Evolutionary conservation across 805 yeast genomes (phyloP).

Genomic region (Teunomyces aglyptinius): DNA sequence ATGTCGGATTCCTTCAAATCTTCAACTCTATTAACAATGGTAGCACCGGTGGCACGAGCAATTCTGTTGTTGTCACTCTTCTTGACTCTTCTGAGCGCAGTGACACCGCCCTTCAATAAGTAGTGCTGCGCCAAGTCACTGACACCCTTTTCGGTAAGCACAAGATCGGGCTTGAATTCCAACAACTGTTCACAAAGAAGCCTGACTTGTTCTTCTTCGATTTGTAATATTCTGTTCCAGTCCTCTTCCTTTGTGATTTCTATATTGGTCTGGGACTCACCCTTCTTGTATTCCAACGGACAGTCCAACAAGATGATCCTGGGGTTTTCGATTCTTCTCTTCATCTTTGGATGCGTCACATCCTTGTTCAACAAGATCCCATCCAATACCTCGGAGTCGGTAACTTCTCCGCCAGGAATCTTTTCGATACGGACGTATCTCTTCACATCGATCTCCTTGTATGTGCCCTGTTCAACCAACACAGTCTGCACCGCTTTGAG

Average conservation of each 20-base stretch:
- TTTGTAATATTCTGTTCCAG: slow-evolving; percentile 92
- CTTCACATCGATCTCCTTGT: slow-evolving; percentile 86
- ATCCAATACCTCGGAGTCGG: slow-evolving; percentile 81
- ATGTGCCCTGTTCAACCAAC: slow-evolving; percentile 54
- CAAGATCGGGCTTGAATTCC: slow-evolving; percentile 86
- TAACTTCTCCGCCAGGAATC: slow-evolving; percentile 96
- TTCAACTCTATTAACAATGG: slow-evolving; percentile 92
- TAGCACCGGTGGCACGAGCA: slow-evolving; percentile 96
- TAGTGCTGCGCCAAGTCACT: slow-evolving; percentile 97
- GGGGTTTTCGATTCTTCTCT: slow-evolving; percentile 84
- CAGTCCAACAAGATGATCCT: slow-evolving; percentile 87
- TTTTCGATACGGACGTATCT: slow-evolving; percentile 92
- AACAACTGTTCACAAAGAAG: slow-evolving; percentile 80
- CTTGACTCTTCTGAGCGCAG: slow-evolving; percentile 90
- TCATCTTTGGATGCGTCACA: slow-evolving; percentile 98
- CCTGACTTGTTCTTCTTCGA: slow-evolving; percentile 97
- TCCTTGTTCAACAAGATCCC: slow-evolving; percentile 95
- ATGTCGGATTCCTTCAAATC: slow-evolving; percentile 89
- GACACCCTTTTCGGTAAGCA: slow-evolving; percentile 97
- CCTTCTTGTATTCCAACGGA: slow-evolving; percentile 97
- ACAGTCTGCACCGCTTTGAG: slow-evolving; percentile 87
- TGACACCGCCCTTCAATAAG: slow-evolving; percentile 86
- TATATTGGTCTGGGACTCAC: slow-evolving; percentile 97
- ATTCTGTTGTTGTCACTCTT: slow-evolving; percentile 96
- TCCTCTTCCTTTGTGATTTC: slow-evolving; percentile 95